Evolutionary conservation across 441 rosid species (phyloP), one percentile per base, ranked within the genome.

Genomic region (Brassica hybrid): DNA sequence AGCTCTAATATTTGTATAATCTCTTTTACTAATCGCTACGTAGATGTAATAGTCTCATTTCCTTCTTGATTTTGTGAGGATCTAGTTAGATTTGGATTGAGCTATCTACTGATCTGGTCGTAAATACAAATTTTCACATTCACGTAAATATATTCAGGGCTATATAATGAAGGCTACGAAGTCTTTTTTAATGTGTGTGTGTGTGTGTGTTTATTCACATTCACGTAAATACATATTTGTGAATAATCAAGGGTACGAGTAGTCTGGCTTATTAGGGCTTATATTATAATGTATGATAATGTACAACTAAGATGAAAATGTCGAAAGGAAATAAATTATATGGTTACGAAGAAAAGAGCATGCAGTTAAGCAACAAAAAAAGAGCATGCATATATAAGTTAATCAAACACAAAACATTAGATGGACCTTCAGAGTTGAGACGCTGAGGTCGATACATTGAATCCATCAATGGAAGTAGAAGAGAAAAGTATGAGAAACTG

Each of bases 401-500:
- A 27, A 61, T 27, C 65, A 61, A 61, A 27, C 19, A 61, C 65
- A n/a, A 7, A 3, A 27, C 3, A 25, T 3, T 17, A 61, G 65
- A 61, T 61, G 65, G 65, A 61, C 65, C 65, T 6, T 61, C 65
- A 61, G 65, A 61, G 41, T 61, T 3, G 18, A n/a, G 65, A 61
- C 65, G 41, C 18, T n/a, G 38, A 5, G 1, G 65, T 60, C 18
- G 65, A 27, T 61, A 30, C 12, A 6, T 61, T 61, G 65, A n/a
- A 61, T 27, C 65, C 65, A 61, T 61, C 41, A 61, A n/a, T 27
- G 41, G 65, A 27, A 2, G 41, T 61, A 18, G 65, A 27, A 30
- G 41, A 61, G 32, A 19, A 61, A 61, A 27, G 17, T 61, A 14
- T 61, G 65, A 13, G 65, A 61, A 61, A 27, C 65, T 61, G 36